These are phyloP conservation scores for Oryza glaberrima DNA, from an alignment of 176 grass and related monocot species.

Conservation along the genomic window DNA sequence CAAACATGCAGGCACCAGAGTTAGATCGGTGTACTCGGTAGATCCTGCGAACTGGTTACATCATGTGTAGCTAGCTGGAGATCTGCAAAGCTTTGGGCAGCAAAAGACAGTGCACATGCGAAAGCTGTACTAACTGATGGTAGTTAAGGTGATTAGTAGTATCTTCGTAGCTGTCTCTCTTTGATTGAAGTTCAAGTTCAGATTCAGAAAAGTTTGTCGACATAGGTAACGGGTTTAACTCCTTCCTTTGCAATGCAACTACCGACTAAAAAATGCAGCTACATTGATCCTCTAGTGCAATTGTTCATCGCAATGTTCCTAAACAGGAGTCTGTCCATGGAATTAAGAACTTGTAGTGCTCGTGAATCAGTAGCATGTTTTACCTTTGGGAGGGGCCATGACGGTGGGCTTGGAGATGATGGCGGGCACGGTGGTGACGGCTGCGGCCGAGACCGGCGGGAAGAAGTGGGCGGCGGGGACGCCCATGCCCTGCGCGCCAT, in stretches of 20 bases:
- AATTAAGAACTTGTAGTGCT: too few relatives aligned
- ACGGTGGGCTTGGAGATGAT: slow-evolving; percentile 75
- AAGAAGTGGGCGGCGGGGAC: slow-evolving; percentile 85
- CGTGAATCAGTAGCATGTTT: background rate
- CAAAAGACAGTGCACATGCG: slow-evolving; percentile 5
- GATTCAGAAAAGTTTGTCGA: too few relatives aligned
- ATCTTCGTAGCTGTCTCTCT: background rate
- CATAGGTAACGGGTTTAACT: background rate
- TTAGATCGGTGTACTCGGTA: background rate
- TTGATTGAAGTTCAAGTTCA: background rate
- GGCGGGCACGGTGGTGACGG: slow-evolving; percentile 56
- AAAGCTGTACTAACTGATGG: background rate
- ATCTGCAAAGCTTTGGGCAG: slow-evolving; percentile 27
- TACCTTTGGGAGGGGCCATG: slow-evolving; percentile 81
- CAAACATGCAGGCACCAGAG: slow-evolving; percentile 1
- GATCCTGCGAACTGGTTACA: background rate
- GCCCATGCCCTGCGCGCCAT: slow-evolving; percentile 79
- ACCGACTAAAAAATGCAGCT: background rate
- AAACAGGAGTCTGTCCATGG: too few relatives aligned
- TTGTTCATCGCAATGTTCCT: background rate
- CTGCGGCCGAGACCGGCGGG: slow-evolving; percentile 49
- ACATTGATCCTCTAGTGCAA: background rate
- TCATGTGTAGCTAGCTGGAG: background rate
- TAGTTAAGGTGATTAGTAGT: background rate
- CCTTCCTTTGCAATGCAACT: background rate